Evolutionary conservation across 1,284 basidiomycete genomes (phyloP), one percentile per base, ranked within the genome.

Genomic region (Irpex rosettiformis): DNA sequence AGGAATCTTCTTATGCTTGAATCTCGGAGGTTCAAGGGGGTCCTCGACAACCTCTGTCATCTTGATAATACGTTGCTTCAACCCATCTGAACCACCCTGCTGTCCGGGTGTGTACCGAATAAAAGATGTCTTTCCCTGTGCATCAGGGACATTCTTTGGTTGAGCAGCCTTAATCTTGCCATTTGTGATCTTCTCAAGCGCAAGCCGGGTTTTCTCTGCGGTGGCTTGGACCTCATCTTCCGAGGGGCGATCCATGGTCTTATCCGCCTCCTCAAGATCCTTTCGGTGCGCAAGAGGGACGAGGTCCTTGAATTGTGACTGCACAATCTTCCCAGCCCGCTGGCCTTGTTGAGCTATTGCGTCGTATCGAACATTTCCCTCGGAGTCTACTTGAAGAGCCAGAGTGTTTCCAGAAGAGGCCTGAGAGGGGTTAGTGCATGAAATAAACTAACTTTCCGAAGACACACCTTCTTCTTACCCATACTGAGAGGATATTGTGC

Each of bases 1-100:
- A 3, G 97, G 96, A 60, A 98, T 94, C 79, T 99, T 99, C 79
- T 98, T 98, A 73, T 98, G 94, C 72, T 98, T 98, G 80, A 98
- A 99, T 48, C 94, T 82, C 5, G 96, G 93, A 4, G 97, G 97
- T 73, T 98, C 96, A 57, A 99, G 75, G 1, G 97, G 97, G 74
- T 99, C 97, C 75, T 99, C 96, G 5, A 94, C 93, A 4, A 96
- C 89, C 67, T 96, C 93, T 3, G 94, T 89, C 94, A 99, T 98
- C 74, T 99, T 98, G 76, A 99, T 98, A 67, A 99, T 98, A 54
- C 97, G 80, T 73, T 99, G 97, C 72, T 95, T 91, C 64, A 94
- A 76, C 4, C 79, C 84, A 40, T 79, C 80, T 40, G 82, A 79
- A 29, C 84, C 83, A 58, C 83, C 86, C 67, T 94, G 92, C 66